phyloP scores from a whole-genome alignment of 768 basidiomycete species.

The Phaeotremella skinneri region DNA sequence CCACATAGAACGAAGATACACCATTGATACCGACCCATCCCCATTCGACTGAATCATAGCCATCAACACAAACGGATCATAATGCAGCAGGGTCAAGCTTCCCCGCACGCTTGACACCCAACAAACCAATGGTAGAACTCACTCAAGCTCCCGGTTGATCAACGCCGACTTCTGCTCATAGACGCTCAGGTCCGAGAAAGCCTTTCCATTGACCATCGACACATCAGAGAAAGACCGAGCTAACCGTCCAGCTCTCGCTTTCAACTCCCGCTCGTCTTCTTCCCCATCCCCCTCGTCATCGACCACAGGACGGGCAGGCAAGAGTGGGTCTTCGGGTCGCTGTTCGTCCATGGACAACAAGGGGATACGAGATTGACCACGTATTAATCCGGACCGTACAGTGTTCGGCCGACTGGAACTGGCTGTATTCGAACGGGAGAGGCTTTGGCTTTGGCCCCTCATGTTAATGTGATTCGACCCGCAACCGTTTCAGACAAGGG shows the following conservation, averaged over 20 bases:
- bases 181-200: slow-evolving; percentile 29
- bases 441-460: too few species aligned
- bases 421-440: too few species aligned
- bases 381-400: neutral
- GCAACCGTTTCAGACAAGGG: too few species aligned
- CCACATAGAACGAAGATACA: slow-evolving; percentile 52
- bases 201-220: slow-evolving; percentile 3
- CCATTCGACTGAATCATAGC: slow-evolving; percentile 19
- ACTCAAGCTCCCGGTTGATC: slow-evolving; percentile 48
- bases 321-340: neutral
- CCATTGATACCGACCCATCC: slow-evolving; percentile 49
- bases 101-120: neutral
- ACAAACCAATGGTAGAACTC: slow-evolving; percentile 5
- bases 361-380: slow-evolving; percentile 2
- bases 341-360: neutral
- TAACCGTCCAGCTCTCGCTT: neutral
- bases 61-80: neutral
- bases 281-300: neutral
- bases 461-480: too few species aligned
- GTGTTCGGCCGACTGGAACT: too few species aligned
- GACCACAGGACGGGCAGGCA: neutral
- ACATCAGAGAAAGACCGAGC: neutral
- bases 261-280: neutral
- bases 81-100: slow-evolving; percentile 1
- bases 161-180: slow-evolving; percentile 47